A percentile compares a stretch with the other conserved stretches of the same genome.
Conservation (phyloP, 179 eudicot genomes). For the Nepenthes alata region DNA sequence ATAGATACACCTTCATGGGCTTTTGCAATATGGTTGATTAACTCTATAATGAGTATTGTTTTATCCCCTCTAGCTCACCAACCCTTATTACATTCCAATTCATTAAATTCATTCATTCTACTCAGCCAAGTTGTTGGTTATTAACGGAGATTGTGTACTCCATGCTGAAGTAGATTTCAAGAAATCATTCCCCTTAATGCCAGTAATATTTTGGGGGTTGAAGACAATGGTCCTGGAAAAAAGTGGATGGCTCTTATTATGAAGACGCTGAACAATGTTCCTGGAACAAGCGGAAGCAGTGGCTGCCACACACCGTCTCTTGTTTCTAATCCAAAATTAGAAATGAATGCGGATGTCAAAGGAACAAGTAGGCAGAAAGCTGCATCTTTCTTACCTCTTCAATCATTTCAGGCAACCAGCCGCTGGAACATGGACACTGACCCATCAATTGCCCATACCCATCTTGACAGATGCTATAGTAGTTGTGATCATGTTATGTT, state of each 20-base stretch:
- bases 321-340: conserved; percentile 27
- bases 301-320: conserved; percentile 56
- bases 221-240: conserved; percentile 83
- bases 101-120: no score
- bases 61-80: no score
- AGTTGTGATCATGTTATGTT: conserved; percentile 37
- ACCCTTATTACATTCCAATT: background rate
- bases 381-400: conserved; percentile 31
- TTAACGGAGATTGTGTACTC: background rate
- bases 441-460: conserved; percentile 28
- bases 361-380: conserved; percentile 25
- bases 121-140: conserved; percentile 18
- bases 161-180: conserved; percentile 54
- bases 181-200: conserved; percentile 89
- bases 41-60: no score
- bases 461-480: conserved; percentile 32
- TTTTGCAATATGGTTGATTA: no score
- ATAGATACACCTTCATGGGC: no score
- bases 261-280: conserved; percentile 64
- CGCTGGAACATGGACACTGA: conserved; percentile 20
- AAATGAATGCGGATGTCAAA: conserved; percentile 35
- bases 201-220: conserved; percentile 84
- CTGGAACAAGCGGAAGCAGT: conserved; percentile 56
- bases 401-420: conserved; percentile 33
- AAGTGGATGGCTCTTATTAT: conserved; percentile 64